Conservation (phyloP, 208 protist genomes). For the Polymyxa betae region DNA sequence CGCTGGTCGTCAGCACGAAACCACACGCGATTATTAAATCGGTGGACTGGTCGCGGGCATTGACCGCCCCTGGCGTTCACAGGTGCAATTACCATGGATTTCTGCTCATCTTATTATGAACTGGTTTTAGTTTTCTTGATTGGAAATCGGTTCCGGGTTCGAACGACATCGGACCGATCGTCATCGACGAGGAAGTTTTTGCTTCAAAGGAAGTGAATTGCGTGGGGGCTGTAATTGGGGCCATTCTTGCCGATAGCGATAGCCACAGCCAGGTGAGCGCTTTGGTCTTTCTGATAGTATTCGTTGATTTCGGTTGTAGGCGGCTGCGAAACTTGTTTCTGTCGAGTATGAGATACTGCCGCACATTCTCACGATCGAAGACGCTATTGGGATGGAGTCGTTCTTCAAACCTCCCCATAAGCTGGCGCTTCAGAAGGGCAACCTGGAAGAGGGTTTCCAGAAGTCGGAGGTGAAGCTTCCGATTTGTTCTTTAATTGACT, state of each 20-base stretch:
- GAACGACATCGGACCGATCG: slow-evolving; percentile 66
- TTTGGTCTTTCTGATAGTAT: neutral
- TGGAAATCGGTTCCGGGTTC: slow-evolving; percentile 54
- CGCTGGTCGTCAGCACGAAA: slow-evolving; percentile 59
- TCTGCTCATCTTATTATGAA: neutral
- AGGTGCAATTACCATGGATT: neutral
- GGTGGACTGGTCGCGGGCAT: slow-evolving; percentile 54
- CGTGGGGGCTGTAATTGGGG: slow-evolving; percentile 75
- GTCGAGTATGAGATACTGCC: slow-evolving; percentile 74
- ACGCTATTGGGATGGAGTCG: slow-evolving; percentile 65
- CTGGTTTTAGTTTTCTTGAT: slow-evolving; percentile 51
- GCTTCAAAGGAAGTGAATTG: slow-evolving; percentile 61
- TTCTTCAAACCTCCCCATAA: slow-evolving; percentile 48
- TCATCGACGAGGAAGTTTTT: slow-evolving; percentile 79
- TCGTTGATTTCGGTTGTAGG: neutral
- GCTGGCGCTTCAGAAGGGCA: slow-evolving; percentile 69
- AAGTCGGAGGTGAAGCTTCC: slow-evolving; percentile 8
- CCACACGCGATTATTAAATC: slow-evolving; percentile 59
- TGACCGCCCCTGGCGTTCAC: slow-evolving; percentile 63
- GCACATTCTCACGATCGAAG: slow-evolving; percentile 69
- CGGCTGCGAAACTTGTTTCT: slow-evolving; percentile 66
- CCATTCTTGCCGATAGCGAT: slow-evolving; percentile 74
- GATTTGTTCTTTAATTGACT: neutral
- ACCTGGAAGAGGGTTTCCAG: slow-evolving; percentile 70
- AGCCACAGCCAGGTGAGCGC: slow-evolving; percentile 43